Evolutionary conservation across 306 rosid genomes (phyloP), one percentile per base, ranked within the genome.

Genomic region (Ochetophila trinervis): DNA sequence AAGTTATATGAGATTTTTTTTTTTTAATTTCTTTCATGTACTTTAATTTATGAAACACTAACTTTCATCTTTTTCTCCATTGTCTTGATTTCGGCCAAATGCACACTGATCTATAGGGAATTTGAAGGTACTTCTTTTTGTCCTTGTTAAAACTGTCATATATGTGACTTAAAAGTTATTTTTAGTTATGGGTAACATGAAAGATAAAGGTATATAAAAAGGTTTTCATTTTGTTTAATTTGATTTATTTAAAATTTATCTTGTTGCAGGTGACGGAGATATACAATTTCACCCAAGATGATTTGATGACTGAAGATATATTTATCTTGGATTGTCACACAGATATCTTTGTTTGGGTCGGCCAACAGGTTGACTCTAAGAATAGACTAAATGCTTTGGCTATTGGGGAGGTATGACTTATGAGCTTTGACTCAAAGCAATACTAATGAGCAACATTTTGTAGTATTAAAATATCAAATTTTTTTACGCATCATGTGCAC

Each of bases 231-330:
- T 71, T 74, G 54, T 51, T 8, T 20, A 67, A 60, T 55, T 68
- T 70, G 60, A 66, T 79, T 79, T 68, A 77, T 74, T 75, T 67
- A 49, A 72, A 70, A n/a, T 17, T 42, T 27, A 9, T 72, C 23
- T 18, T 62, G 54, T 74, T 80, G 65, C 88, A 94, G 99, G 97
- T 84, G 75, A 78, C 53, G 17, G 99, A 94, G 85, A 82, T 94
- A 69, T 75, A 88, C 86, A 94, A 88, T 80, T 94, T 94, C 75
- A 81, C 87, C 76, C 99, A 94, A 79, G 99, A 94, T 40, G 99
- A 94, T 85, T 82, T 94, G 82, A 94, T 90, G 99, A 90, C 99
- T 52, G 99, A 94, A 83, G 99, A 94, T 63, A 80, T 85, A 58
- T 88, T 80, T 78, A 73, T 90, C 74, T 72, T 94, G 82, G 91